Evolutionary conservation across 2,329 filamentous ascomycete genomes (phyloP), one percentile per base, ranked within the genome.

Genomic region (Didymella arachidicola): DNA sequence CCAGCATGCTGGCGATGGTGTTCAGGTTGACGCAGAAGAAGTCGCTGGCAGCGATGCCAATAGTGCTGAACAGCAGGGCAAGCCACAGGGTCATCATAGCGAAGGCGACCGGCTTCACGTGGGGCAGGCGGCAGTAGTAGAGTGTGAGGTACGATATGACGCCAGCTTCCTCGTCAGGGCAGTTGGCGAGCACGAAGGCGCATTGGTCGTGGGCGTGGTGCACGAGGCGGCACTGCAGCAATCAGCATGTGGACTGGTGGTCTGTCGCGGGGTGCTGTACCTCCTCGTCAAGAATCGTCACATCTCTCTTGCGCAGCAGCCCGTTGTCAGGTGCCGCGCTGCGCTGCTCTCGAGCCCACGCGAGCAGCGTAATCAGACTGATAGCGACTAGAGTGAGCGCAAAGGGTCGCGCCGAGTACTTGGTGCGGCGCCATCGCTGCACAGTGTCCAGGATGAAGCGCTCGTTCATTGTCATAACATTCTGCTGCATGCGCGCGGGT

Each of bases 21-120:
- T 91, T 95, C 32, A 99, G 84, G 73, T 99, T 97, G 79, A 98
- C 87, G 79, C 93, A 98, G 79, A 99, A 95, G 81, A 99, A 99
- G 79, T 99, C 95, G 78, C 93, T 97, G 22, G 95, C 95, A 14
- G 95, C 95, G 64, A 99, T 97, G 59, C 95, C 95, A 64, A 99
- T 97, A 14, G 95, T 98, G 67, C 91, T 94, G 79, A 99, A 99
- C 7, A 99, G 86, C 53, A 98, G 81, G 36, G 87, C 90, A 7
- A 97, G 85, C 95, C 95, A 99, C 60, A 88, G 69, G 16, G 92
- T 84, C 44, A 99, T 82, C 41, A 96, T 80, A 22, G 82, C 74
- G 71, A 99, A 96, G n/a, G 91, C 92, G 44, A 96, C 64, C 0
- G 90, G 88, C 72, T 92, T 89, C 14, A 82, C 87, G 53, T 86